phyloP scores from a whole-genome alignment of 352 stramenopile genomes.

The Pythium brachiatum region DNA sequence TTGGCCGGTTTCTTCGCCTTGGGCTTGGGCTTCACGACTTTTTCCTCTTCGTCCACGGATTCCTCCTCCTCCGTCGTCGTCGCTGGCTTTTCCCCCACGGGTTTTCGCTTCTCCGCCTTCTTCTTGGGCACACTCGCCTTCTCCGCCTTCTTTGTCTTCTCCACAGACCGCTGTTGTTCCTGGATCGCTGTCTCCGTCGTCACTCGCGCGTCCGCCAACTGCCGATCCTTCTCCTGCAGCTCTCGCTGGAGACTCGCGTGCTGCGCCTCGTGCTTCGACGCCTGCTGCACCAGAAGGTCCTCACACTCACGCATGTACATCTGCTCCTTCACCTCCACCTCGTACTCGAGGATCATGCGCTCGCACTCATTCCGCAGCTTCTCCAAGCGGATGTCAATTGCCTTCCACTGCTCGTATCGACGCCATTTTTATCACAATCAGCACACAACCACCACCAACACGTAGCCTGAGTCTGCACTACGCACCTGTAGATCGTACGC shows the following conservation, averaged over 20 bases:
- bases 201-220: background rate
- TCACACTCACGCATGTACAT: slow-evolving; percentile 40
- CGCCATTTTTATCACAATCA: background rate
- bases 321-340: slow-evolving; percentile 53
- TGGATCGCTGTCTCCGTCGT: background rate
- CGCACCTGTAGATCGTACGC: slow-evolving; percentile 60
- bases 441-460: background rate
- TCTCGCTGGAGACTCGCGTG: slow-evolving; percentile 1
- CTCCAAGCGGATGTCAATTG: slow-evolving; percentile 54
- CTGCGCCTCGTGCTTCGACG: slow-evolving; percentile 24
- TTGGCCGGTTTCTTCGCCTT: background rate
- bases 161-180: background rate
- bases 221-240: slow-evolving; percentile 4
- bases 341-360: slow-evolving; percentile 44
- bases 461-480: slow-evolving; percentile 4
- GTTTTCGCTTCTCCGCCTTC: slow-evolving; percentile 5
- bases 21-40: background rate
- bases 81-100: slow-evolving; percentile 19
- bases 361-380: slow-evolving; percentile 58
- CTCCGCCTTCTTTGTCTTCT: slow-evolving; percentile 11
- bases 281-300: slow-evolving; percentile 24
- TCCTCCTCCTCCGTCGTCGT: slow-evolving; percentile 18
- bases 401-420: slow-evolving; percentile 41
- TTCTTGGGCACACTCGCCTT: slow-evolving; percentile 8
- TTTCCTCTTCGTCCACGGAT: background rate